Evolutionary conservation across 345 rosid genomes (phyloP), one percentile per base, ranked within the genome.

Genomic region (Aurinia saxatilis): DNA sequence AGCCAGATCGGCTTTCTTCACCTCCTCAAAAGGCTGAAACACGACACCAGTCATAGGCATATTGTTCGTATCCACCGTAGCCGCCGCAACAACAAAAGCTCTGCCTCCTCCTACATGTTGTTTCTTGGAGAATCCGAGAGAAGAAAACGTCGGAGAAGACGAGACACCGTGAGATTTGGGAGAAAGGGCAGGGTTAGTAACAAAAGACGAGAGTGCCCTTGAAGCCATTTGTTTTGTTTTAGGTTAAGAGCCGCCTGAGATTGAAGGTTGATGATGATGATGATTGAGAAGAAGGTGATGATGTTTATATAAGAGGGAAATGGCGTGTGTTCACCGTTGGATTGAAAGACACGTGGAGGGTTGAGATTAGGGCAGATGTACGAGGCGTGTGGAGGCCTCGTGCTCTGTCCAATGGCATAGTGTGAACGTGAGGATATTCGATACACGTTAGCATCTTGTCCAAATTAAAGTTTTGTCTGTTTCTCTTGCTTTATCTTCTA

Each of bases 11-110:
- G 81, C 89, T 63, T 73, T 82, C 81, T 89, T 86, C 21, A 89
- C 79, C 74, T 89, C 96, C 65, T 84, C 91, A 35, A 89, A 84
- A 1, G 96, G 95, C 71, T 81, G 73, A 33, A 89, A 89, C 6
- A 89, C 66, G 0, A 89, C 80, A 1, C 93, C 91, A 0, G 88
- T 82, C 44, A 84, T 75, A 23, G 75, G 56, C 50, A 56, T 44
- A 7, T 70, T 54, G 60, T 45, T 21, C 2, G 51, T 33, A 7
- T 65, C 89, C 1, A 49, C 52, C 1, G 76, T 40, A 1, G 77
- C 66, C 0, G 84, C 80, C 13, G 75, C 64, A 33, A 81, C 73
- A 29, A 65, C 44, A 3, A 70, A 0, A 7, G 39, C 34, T 35
- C 57, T 60, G 36, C 71, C 66, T 11, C 33, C 35, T n/a, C n/a